Evolutionary conservation across 2,329 filamentous ascomycete species (phyloP).

Genomic region (Chalara sp.): DNA sequence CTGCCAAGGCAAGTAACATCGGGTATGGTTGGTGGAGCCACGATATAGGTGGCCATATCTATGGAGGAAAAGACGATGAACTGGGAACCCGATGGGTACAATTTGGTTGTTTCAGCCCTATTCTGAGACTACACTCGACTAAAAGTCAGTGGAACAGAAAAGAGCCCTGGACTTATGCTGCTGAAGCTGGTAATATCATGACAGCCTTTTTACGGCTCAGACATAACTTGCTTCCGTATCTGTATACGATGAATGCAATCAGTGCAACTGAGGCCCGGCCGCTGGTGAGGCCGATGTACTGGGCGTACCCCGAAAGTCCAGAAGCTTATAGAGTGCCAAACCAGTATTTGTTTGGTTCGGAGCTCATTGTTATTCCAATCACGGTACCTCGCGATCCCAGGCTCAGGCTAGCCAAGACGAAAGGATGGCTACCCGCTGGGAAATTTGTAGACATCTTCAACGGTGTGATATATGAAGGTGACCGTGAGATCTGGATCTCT

Average conservation of each 20-base stretch:
- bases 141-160: conserved; percentile 52
- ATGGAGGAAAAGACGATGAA: conserved; percentile 50
- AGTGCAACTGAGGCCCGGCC: conserved; percentile 40
- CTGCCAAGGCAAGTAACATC: conserved; percentile 58
- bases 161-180: conserved; percentile 53
- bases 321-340: conserved; percentile 51
- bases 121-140: conserved; percentile 53
- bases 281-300: conserved; percentile 56
- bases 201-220: conserved; percentile 42
- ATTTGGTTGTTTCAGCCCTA: conserved; percentile 53
- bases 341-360: conserved; percentile 51
- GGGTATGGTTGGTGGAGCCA: conserved; percentile 65
- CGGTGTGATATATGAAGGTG: conserved; percentile 49
- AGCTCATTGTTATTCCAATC: conserved; percentile 50
- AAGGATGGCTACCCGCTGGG: conserved; percentile 48
- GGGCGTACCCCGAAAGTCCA: conserved; percentile 44
- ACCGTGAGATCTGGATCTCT: conserved; percentile 44
- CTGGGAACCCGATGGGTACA: conserved; percentile 55
- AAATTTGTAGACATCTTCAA: conserved; percentile 52
- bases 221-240: conserved; percentile 52
- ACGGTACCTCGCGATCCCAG: conserved; percentile 40
- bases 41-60: conserved; percentile 59
- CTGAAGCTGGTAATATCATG: conserved; percentile 39
- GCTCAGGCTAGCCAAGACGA: conserved; percentile 40
- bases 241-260: conserved; percentile 49